Conservation (phyloP, 805 yeast species). For the Saitoella complicata region DNA sequence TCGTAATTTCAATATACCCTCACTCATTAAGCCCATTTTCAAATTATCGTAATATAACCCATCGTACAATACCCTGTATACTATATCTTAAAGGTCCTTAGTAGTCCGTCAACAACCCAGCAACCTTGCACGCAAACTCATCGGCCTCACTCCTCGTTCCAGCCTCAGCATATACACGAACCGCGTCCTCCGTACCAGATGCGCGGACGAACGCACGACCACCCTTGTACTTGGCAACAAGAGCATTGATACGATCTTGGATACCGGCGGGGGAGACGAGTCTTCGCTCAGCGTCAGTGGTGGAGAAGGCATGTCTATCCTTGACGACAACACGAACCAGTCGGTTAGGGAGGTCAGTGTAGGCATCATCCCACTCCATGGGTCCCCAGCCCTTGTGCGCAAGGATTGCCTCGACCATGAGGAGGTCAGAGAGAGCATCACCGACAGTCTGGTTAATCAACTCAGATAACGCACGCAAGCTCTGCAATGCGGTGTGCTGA, state of each 20-base stretch:
- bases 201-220: slow-evolving; percentile 94
- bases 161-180: slow-evolving; percentile 89
- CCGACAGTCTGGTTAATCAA: slow-evolving; percentile 96
- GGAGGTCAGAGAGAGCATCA: slow-evolving; percentile 85
- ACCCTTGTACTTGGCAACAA: slow-evolving; percentile 35
- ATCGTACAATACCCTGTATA: too few species aligned
- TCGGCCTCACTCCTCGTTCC: slow-evolving; percentile 33
- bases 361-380: slow-evolving; percentile 55
- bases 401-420: slow-evolving; percentile 56
- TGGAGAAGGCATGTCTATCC: slow-evolving; percentile 62
- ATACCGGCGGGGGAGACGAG: slow-evolving; percentile 62
- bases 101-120: slow-evolving; percentile 13
- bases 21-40: too few species aligned
- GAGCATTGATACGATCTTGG: slow-evolving; percentile 52
- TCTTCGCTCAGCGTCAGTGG: slow-evolving; percentile 81
- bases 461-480: slow-evolving; percentile 44
- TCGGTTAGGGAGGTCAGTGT: slow-evolving; percentile 74
- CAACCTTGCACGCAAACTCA: slow-evolving; percentile 24
- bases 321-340: slow-evolving; percentile 68
- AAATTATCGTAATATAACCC: too few species aligned
- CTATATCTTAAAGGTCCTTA: slow-evolving; percentile 1
- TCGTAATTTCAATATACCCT: too few species aligned
- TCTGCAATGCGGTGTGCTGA: slow-evolving; percentile 33
- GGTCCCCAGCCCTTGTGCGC: slow-evolving; percentile 43
- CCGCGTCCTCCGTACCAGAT: slow-evolving; percentile 95